Evolutionary conservation across 2,329 filamentous ascomycete genomes (phyloP).

Genomic region (Xylaria sp.): DNA sequence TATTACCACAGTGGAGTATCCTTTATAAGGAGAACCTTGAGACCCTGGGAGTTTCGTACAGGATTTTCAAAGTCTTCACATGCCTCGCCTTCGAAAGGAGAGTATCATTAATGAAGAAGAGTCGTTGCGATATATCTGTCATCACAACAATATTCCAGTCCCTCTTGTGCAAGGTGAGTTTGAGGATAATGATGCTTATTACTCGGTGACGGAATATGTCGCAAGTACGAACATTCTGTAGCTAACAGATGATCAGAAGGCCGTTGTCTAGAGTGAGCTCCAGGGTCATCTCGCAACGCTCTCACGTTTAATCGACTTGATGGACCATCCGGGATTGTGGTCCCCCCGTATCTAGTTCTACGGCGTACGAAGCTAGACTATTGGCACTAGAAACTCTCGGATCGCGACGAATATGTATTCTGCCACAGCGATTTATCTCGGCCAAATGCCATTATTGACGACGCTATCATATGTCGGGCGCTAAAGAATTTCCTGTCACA

Average conservation of each 20-base stretch:
- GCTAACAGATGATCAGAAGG: slow-evolving; percentile 43
- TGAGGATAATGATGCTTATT: slow-evolving; percentile 48
- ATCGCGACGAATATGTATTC: too few species aligned
- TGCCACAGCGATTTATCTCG: too few species aligned
- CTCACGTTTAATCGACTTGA: slow-evolving; percentile 46
- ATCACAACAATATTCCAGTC: slow-evolving; percentile 46
- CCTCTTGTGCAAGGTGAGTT: slow-evolving; percentile 44
- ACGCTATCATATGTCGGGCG: too few species aligned
- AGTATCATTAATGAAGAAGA: slow-evolving; percentile 33
- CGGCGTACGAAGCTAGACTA: too few species aligned
- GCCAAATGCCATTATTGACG: too few species aligned
- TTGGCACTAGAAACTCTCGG: too few species aligned
- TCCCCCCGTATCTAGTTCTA: too few species aligned
- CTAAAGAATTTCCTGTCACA: too few species aligned
- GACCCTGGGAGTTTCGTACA: slow-evolving; percentile 46
- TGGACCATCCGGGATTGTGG: slow-evolving; percentile 46
- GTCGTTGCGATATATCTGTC: slow-evolving; percentile 40
- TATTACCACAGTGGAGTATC: slow-evolving; percentile 45
- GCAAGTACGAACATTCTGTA: slow-evolving; percentile 47
- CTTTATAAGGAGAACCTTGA: slow-evolving; percentile 49
- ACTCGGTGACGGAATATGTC: slow-evolving; percentile 48
- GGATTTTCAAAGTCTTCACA: slow-evolving; percentile 44
- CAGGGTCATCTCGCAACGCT: slow-evolving; percentile 43
- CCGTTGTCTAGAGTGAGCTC: slow-evolving; percentile 45
- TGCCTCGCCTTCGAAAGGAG: slow-evolving; percentile 47